These are phyloP conservation scores for Hysterium pulicare DNA, from an alignment of 2,329 filamentous ascomycete species.

Conservation along the genomic window DNA sequence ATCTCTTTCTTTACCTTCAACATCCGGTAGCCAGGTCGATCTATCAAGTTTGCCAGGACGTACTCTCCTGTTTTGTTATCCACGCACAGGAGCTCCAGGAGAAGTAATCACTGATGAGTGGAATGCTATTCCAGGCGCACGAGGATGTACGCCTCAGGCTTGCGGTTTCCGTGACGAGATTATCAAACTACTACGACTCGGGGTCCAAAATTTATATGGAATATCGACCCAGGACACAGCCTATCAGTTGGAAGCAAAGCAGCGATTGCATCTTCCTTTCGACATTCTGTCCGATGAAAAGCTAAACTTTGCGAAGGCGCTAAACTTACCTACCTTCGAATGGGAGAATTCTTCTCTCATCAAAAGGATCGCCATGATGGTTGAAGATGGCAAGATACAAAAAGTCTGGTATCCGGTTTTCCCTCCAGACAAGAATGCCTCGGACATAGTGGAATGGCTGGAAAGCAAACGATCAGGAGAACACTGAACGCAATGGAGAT, in stretches of 20 bases:
- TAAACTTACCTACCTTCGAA: slow-evolving; percentile 40
- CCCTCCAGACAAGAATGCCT: slow-evolving; percentile 40
- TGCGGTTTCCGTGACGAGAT: slow-evolving; percentile 42
- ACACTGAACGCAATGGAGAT: not conserved
- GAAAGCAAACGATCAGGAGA: slow-evolving; percentile 15
- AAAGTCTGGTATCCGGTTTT: slow-evolving; percentile 46
- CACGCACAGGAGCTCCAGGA: slow-evolving; percentile 37
- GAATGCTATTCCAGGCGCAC: slow-evolving; percentile 43
- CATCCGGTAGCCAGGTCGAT: slow-evolving; percentile 27
- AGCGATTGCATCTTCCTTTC: slow-evolving; percentile 39
- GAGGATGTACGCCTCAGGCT: slow-evolving; percentile 45
- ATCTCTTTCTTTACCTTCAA: slow-evolving; percentile 31
- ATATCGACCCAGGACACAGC: slow-evolving; percentile 39
- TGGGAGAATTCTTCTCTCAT: slow-evolving; percentile 37
- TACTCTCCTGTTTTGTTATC: slow-evolving; percentile 44
- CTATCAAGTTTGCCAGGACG: slow-evolving; percentile 35
- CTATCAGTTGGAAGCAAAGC: slow-evolving; percentile 39
- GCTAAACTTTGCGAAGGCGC: slow-evolving; percentile 28
- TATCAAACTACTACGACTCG: slow-evolving; percentile 25
- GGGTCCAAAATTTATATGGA: slow-evolving; percentile 38
- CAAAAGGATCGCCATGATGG: slow-evolving; percentile 38
- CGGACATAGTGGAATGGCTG: slow-evolving; percentile 36
- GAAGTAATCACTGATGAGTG: slow-evolving; percentile 41
- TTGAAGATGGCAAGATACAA: slow-evolving; percentile 39
- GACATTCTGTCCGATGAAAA: slow-evolving; percentile 42